Evolutionary conservation across 768 basidiomycete genomes (phyloP), one percentile per base, ranked within the genome.

Genomic region (Tricholoma sp.): DNA sequence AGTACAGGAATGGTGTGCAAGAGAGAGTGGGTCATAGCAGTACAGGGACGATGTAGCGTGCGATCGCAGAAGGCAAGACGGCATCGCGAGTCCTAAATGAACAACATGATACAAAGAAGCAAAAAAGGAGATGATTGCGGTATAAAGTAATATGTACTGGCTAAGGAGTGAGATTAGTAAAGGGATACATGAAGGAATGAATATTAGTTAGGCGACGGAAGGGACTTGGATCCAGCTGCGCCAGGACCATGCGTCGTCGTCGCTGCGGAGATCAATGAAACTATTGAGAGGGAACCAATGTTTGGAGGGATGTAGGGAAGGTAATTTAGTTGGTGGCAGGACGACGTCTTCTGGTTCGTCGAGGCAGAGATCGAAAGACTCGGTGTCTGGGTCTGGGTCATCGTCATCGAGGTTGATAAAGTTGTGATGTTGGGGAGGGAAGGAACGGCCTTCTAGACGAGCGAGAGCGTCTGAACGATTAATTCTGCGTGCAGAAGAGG

Each of bases 321-420:
- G 57, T 58, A 50, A 63, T 41, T 58, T 56, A 45, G 59, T 33
- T 24, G 64, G 42, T 1, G 72, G 72, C 10, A 74, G 64, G 11
- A 74, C 73, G 45, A 73, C 60, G 48, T 77, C 76, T 63, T 76
- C 76, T 5, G 70, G 70, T 55, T 76, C 74, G 7, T 63, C 57
- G 37, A 68, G 65, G 44, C 74, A 72, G 36, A 62, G 70, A 11
- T 72, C 74, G 31, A 63, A 49, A 50, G 70, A 66, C 34, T 76
- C 74, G 20, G 61, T 71, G 8, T 70, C 75, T 79, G 50, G 80
- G 80, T 17, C 47, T 20, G 24, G 24, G 4, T 85, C 85, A 57
- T 86, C 84, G 60, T 88, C 86, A 52, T 74, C 79, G 77, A 85
- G 80, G 71, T 74, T 82, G 81, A 86, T 87, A 61, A 87, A 87